These are phyloP conservation scores for Suillus weaverae DNA, from an alignment of 768 basidiomycete species.

Conservation along the genomic window DNA sequence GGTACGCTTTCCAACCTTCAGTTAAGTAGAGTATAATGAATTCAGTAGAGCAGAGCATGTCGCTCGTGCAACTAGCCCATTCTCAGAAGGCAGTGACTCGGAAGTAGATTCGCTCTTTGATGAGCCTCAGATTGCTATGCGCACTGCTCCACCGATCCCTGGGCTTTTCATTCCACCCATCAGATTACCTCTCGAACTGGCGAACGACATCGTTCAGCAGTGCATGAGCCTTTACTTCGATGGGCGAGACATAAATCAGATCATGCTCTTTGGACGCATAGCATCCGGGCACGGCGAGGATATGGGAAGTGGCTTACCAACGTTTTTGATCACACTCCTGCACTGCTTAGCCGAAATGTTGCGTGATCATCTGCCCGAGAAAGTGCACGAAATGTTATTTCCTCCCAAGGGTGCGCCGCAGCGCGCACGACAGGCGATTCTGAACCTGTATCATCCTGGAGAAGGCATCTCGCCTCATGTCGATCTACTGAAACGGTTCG, in stretches of 20 bases:
- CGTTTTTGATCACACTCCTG: slow-evolving; percentile 55
- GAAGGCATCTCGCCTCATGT: slow-evolving; percentile 89
- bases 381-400: slow-evolving; percentile 60
- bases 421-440: slow-evolving; percentile 76
- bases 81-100: slow-evolving; percentile 1
- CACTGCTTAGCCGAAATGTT: slow-evolving; percentile 49
- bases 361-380: slow-evolving; percentile 46
- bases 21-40: not conserved
- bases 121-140: slow-evolving; percentile 33
- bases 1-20: not conserved
- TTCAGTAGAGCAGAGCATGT: not conserved
- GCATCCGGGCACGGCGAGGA: slow-evolving; percentile 16
- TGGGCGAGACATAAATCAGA: slow-evolving; percentile 60
- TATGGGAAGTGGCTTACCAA: slow-evolving; percentile 51
- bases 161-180: slow-evolving; percentile 63
- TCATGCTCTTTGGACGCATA: slow-evolving; percentile 79
- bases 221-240: slow-evolving; percentile 62
- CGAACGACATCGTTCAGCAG: slow-evolving; percentile 46
- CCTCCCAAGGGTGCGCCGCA: slow-evolving; percentile 40
- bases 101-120: slow-evolving; percentile 54
- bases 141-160: slow-evolving; percentile 54
- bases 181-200: slow-evolving; percentile 50
- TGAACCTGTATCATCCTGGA: slow-evolving; percentile 88
- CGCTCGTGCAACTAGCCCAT: not conserved
- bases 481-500: slow-evolving; percentile 81